Percentiles rank a stretch among this genome's conserved stretches.
Evolutionary conservation across 441 rosid genomes (phyloP).

Genomic region (Gossypium armourianum): DNA sequence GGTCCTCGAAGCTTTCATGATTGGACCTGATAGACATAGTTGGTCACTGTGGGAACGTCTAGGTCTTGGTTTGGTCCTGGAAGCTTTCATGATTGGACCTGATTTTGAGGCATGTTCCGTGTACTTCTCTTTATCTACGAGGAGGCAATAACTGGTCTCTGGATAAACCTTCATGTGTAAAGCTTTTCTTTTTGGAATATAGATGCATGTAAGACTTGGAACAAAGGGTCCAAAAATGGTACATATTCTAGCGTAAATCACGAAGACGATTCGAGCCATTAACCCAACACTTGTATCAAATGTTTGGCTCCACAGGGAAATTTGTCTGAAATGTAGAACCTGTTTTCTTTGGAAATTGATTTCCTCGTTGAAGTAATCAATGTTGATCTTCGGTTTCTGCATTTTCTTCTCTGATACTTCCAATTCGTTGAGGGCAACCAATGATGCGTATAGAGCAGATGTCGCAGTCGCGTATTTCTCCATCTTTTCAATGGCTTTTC

Average conservation of each 20-base stretch:
- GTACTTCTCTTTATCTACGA: constrained; percentile 3
- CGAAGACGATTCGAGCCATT: constrained; percentile 23
- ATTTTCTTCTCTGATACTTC: constrained; percentile 30
- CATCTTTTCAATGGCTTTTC: constrained; percentile 26
- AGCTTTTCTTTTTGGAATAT: not conserved
- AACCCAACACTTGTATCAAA: constrained; percentile 25
- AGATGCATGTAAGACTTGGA: constrained; percentile 15
- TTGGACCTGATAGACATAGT: not conserved
- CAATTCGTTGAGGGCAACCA: constrained; percentile 27
- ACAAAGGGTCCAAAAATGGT: constrained; percentile 24
- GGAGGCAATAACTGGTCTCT: constrained; percentile 11
- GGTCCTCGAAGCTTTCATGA: not conserved
- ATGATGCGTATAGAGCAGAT: constrained; percentile 14
- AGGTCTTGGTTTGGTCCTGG: not conserved
- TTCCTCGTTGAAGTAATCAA: constrained; percentile 24
- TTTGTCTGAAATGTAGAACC: constrained; percentile 24
- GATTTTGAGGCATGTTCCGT: constrained; percentile 11
- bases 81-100: constrained; percentile 18
- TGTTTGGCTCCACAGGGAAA: constrained; percentile 34
- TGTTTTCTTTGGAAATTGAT: constrained; percentile 25
- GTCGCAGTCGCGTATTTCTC: constrained; percentile 29
- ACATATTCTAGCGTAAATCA: constrained; percentile 28
- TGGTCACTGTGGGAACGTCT: constrained; percentile 16
- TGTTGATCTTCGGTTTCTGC: constrained; percentile 20
- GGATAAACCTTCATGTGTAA: constrained; percentile 22